These are phyloP conservation scores for Dioszegia hungarica DNA, from an alignment of 768 basidiomycete genomes.

Conservation along the genomic window DNA sequence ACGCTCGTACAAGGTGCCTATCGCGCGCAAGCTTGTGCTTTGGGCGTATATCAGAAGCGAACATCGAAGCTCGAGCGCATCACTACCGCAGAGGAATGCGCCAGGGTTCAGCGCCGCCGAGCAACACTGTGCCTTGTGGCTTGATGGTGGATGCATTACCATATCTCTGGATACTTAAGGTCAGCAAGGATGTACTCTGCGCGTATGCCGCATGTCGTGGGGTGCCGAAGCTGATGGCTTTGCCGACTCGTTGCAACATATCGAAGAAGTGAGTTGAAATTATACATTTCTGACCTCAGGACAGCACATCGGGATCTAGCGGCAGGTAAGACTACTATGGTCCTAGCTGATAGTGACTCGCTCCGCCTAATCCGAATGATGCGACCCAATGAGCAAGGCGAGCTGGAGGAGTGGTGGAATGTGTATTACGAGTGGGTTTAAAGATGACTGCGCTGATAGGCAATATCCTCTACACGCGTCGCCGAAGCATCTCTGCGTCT, in stretches of 20 bases:
- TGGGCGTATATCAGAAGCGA: constrained; percentile 9
- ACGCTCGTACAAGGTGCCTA: constrained; percentile 10
- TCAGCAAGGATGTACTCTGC: too few relatives aligned
- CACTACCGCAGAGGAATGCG: too few relatives aligned
- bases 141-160: too few relatives aligned
- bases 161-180: too few relatives aligned
- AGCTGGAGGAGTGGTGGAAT: constrained; percentile 4
- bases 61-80: background rate
- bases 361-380: background rate
- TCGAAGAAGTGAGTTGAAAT: background rate
- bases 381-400: background rate
- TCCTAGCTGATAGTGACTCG: background rate
- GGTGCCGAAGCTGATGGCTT: too few relatives aligned
- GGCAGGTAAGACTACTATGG: background rate
- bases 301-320: background rate
- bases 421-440: constrained; percentile 7
- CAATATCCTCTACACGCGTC: constrained; percentile 2
- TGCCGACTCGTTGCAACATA: too few relatives aligned
- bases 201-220: too few relatives aligned
- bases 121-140: too few relatives aligned
- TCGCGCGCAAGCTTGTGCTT: constrained; percentile 3
- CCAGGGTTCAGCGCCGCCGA: too few relatives aligned
- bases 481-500: background rate
- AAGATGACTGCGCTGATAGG: background rate
- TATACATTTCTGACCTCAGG: background rate